These are phyloP conservation scores for Mesotaenium endlicherianum DNA, from an alignment of 139 green algal genomes.

Conservation along the genomic window DNA sequence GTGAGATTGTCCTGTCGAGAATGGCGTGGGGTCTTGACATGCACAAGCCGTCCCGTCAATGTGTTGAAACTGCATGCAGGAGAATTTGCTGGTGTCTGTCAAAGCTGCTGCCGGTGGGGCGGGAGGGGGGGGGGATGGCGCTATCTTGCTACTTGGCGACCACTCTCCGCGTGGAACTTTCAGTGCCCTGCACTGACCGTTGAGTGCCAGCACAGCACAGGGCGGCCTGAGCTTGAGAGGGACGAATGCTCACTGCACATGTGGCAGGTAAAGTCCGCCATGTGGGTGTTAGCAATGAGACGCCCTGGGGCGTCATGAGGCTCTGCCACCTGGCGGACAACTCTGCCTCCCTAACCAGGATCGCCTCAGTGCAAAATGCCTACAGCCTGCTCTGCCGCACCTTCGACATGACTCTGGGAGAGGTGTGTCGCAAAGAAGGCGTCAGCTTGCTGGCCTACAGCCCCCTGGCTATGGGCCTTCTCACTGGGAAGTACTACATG, in stretches of 20 bases:
- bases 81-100: too few species aligned
- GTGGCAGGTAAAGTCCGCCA: slow-evolving; percentile 75
- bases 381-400: slow-evolving; percentile 62
- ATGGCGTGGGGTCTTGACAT: too few species aligned
- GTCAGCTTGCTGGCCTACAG: slow-evolving; percentile 59
- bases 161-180: too few species aligned
- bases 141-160: too few species aligned
- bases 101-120: too few species aligned
- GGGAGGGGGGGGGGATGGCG: too few species aligned
- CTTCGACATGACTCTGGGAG: slow-evolving; percentile 66
- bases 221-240: too few species aligned
- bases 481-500: slow-evolving; percentile 74
- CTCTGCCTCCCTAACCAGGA: not conserved
- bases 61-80: too few species aligned
- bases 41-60: too few species aligned
- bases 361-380: slow-evolving; percentile 79
- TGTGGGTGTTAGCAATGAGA: slow-evolving; percentile 84
- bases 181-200: too few species aligned
- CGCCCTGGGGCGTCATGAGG: slow-evolving; percentile 68
- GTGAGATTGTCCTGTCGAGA: too few species aligned
- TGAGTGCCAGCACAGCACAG: too few species aligned
- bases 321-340: slow-evolving; percentile 62
- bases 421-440: slow-evolving; percentile 69
- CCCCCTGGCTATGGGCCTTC: slow-evolving; percentile 65
- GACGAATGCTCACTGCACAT: slow-evolving; percentile 2